Evolutionary conservation across 2,329 filamentous ascomycete genomes (phyloP).

Genomic region (Clonostachys solani): DNA sequence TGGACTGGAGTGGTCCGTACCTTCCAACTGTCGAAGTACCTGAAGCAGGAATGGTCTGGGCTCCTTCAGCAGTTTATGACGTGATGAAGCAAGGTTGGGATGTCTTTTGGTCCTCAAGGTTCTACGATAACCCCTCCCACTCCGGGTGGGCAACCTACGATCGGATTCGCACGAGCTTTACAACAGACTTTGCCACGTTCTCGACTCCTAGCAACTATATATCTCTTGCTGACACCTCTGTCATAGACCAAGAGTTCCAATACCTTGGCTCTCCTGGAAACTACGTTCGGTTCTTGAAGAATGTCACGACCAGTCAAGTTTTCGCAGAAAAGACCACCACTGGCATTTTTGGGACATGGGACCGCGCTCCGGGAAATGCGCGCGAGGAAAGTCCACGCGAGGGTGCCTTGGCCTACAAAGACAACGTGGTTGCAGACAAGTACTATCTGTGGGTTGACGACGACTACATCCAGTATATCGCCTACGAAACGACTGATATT

Average conservation of each 20-base stretch:
- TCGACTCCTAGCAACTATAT: slow-evolving; percentile 34
- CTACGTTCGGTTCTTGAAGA: slow-evolving; percentile 45
- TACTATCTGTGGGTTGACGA: slow-evolving; percentile 31
- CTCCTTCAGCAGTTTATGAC: slow-evolving; percentile 29
- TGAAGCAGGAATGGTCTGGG: slow-evolving; percentile 30
- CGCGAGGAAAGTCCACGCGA: slow-evolving; percentile 21
- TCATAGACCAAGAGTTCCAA: slow-evolving; percentile 47
- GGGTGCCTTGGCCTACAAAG: slow-evolving; percentile 30
- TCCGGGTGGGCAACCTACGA: slow-evolving; percentile 32
- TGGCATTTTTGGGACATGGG: slow-evolving; percentile 44
- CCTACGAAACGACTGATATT: slow-evolving; percentile 35
- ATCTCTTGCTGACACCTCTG: slow-evolving; percentile 28
- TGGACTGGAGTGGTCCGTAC: slow-evolving; percentile 23
- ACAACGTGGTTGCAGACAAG: slow-evolving; percentile 22
- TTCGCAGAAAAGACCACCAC: slow-evolving; percentile 37
- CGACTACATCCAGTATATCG: slow-evolving; percentile 36
- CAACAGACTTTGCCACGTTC: slow-evolving; percentile 44
- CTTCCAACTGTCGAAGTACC: slow-evolving; percentile 19
- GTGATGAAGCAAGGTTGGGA: slow-evolving; percentile 30
- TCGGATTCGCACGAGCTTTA: slow-evolving; percentile 44
- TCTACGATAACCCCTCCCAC: slow-evolving; percentile 40
- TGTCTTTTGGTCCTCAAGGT: slow-evolving; percentile 41
- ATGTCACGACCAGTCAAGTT: slow-evolving; percentile 41
- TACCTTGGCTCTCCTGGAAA: slow-evolving; percentile 29
- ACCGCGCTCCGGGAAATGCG: slow-evolving; percentile 27